Base-by-base conservation (phyloP, 306 rosid species). In the Psophocarpus tetragonolobus region DNA sequence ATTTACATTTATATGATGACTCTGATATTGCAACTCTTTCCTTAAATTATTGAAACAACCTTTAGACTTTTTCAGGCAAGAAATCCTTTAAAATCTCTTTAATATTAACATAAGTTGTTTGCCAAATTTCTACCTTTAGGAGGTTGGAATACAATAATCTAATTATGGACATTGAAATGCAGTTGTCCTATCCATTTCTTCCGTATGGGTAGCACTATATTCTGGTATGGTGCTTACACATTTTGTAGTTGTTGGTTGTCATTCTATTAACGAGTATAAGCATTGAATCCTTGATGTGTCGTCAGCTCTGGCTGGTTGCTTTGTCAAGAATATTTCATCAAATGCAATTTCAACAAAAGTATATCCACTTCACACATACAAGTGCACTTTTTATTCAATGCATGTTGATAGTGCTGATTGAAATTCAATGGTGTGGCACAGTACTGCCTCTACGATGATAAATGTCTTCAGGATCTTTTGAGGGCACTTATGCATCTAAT, bases 401-500 rank as follows among this genome's bases (percentile, higher is more conserved):
- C 57, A 66, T 50, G 51, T 36, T 48, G 65, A 64, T 39, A 65
- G 54, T 64, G 38, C 26, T 64, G 14, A 62, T 62, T 24, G n/a
- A 13, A 60, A 20, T 21, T 15, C 50, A 18, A 75, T 61, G 62
- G 50, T 6, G 27, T 58, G 62, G 71, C 10, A 18, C 4, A 29
- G 39, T 35, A 32, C 61, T 65, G 66, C 64, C 36, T 35, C 72
- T 47, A 30, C 53, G 20, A 8, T 35, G 50, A 64, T 60, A 76
- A 14, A 48, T 38, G 64, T 56, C 51, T 65, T 12, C 57, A 38
- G 45, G 74, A 27, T 35, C 63, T 44, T 66, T 66, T 41, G 70
- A 73, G 62, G 63, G 51, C 10, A 39, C 48, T 54, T 45, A 11
- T 73, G 71, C 13, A 54, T 80, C 63, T 63, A 53, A 23, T 44